Evolutionary conservation across 2,329 filamentous ascomycete species (phyloP).

Genomic region (Cryphonectria japonica): DNA sequence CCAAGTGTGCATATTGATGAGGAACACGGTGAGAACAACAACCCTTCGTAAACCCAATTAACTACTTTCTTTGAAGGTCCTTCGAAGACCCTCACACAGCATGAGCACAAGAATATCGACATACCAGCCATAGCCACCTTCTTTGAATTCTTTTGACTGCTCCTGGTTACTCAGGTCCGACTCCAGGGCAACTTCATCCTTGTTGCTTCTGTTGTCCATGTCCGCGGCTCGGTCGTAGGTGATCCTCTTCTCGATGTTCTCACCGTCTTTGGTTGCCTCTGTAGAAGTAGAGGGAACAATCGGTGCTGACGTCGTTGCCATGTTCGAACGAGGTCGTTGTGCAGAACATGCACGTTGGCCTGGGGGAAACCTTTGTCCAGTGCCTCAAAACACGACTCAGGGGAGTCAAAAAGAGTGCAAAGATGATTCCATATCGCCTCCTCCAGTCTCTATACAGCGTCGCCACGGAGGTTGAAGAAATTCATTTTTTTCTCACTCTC

Average conservation of each 20-base stretch:
- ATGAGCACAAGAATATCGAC: conserved; percentile 21
- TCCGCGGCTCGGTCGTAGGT: conserved; percentile 10
- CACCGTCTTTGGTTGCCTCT: background rate
- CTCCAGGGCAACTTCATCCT: conserved; percentile 25
- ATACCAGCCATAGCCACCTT: conserved; percentile 65
- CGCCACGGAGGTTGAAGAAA: background rate
- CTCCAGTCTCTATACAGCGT: background rate
- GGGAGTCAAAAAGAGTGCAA: background rate
- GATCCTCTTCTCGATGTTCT: conserved; percentile 9
- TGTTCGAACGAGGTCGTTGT: background rate
- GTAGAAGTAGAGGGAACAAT: background rate
- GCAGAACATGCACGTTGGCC: no score
- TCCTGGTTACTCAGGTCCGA: conserved; percentile 34
- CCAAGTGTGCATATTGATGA: conserved; percentile 75
- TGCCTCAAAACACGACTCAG: background rate
- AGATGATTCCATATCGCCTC: background rate
- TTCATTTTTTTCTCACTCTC: no score
- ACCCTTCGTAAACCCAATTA: conserved; percentile 42
- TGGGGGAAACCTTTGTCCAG: background rate
- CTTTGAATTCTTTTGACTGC: conserved; percentile 43
- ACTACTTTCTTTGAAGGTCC: background rate
- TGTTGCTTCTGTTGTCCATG: conserved; percentile 11
- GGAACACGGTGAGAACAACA: conserved; percentile 56
- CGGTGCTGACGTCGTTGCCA: background rate
- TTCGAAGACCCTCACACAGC: background rate